Conservation (phyloP, 768 basidiomycete genomes). For the Boletellus ananiceps region DNA sequence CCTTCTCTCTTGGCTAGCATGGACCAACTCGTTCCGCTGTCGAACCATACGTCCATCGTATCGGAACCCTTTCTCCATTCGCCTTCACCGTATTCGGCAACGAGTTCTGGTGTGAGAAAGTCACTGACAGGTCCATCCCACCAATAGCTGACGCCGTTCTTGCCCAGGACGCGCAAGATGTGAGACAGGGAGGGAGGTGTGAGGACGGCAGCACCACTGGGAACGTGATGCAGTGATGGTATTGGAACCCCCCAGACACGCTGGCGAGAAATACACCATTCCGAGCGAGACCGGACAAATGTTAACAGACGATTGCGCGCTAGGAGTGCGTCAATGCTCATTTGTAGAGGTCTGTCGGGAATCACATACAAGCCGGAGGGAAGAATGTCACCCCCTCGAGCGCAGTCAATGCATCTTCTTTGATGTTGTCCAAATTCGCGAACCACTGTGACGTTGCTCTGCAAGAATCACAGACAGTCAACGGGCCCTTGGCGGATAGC, state of each 20-base stretch:
- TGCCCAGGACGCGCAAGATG: conserved; percentile 69
- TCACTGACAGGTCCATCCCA: conserved; percentile 83
- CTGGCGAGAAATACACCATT: conserved; percentile 99
- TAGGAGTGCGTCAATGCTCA: conserved; percentile 26
- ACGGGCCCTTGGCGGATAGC: neutral
- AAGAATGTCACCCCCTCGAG: conserved; percentile 70
- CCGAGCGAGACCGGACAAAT: conserved; percentile 82
- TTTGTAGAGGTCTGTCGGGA: neutral
- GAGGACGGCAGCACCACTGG: conserved; percentile 62
- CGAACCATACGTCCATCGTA: conserved; percentile 99
- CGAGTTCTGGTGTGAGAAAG: conserved; percentile 66
- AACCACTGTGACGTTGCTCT: conserved; percentile 98
- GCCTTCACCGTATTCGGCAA: conserved; percentile 39
- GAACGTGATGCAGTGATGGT: conserved; percentile 71
- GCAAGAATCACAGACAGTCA: conserved; percentile 1
- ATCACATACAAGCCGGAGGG: conserved; percentile 63
- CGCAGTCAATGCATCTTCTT: conserved; percentile 65
- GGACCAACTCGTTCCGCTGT: conserved; percentile 94
- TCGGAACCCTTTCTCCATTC: conserved; percentile 80
- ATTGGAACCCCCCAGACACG: conserved; percentile 98
- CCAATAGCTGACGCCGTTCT: conserved; percentile 81
- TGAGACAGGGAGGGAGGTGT: conserved; percentile 61
- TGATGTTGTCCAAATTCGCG: conserved; percentile 84
- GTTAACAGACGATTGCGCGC: conserved; percentile 86
- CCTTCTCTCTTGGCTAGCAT: conserved; percentile 48